Evolutionary conservation across 106 monocot species (phyloP).

Genomic region (Iris macrosiphon): DNA sequence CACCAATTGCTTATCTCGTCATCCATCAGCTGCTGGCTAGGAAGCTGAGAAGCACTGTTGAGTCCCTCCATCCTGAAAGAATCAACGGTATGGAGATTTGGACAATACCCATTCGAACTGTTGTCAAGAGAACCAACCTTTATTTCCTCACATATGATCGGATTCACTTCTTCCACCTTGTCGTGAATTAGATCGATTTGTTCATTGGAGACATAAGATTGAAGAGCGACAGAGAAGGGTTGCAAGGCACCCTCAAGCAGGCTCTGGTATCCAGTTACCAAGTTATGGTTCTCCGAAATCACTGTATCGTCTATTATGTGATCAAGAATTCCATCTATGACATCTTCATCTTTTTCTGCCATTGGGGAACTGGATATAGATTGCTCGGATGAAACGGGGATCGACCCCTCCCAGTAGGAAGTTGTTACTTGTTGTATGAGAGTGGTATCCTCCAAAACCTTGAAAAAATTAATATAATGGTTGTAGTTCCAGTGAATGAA

Average conservation of each 20-base stretch:
- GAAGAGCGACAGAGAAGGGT: slow-evolving; percentile 4
- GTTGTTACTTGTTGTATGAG: slow-evolving; percentile 18
- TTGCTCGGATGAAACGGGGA: slow-evolving; percentile 25
- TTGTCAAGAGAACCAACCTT: slow-evolving; percentile 28
- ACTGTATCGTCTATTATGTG: slow-evolving; percentile 3
- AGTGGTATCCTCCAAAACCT: slow-evolving; percentile 39
- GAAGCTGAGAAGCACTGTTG: slow-evolving; percentile 7
- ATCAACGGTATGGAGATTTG: slow-evolving; percentile 14
- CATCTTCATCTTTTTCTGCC: slow-evolving; percentile 18
- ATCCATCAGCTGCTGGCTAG: slow-evolving; percentile 19
- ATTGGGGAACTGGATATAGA: slow-evolving; percentile 19
- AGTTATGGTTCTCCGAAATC: background rate
- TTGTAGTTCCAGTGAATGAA: too few relatives aligned
- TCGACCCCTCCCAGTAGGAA: slow-evolving; percentile 29
- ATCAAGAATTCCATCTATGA: slow-evolving; percentile 10
- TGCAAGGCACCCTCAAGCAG: slow-evolving; percentile 2
- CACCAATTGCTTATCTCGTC: slow-evolving; percentile 29
- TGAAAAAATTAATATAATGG: too few relatives aligned
- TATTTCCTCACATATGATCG: slow-evolving; percentile 26
- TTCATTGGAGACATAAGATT: slow-evolving; percentile 4
- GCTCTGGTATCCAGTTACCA: background rate
- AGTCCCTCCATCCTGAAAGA: slow-evolving; percentile 17
- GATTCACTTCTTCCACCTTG: slow-evolving; percentile 6
- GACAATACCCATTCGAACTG: slow-evolving; percentile 22
- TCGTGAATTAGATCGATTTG: slow-evolving; percentile 6